These are phyloP conservation scores for Calonectria pseudoreteaudii DNA, from an alignment of 2,329 filamentous ascomycete species.

Conservation along the genomic window DNA sequence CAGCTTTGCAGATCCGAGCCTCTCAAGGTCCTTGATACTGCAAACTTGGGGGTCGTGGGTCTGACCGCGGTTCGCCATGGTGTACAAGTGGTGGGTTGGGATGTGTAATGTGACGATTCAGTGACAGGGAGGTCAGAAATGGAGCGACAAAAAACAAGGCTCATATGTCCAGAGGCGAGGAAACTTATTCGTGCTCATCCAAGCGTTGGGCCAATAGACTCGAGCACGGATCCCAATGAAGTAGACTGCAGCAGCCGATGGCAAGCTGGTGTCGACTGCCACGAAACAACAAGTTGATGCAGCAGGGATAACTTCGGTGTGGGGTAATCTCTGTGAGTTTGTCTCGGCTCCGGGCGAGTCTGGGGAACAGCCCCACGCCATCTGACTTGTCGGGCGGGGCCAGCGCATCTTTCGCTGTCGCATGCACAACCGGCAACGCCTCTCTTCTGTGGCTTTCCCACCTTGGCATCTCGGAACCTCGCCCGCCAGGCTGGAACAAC, in stretches of 20 bases:
- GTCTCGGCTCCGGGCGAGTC: constrained; percentile 11
- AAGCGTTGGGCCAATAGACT: neutral
- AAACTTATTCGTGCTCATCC: neutral
- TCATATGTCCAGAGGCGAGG: neutral
- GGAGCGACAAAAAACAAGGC: no score
- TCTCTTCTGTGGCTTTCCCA: neutral
- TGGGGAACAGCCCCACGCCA: neutral
- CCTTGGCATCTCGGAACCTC: neutral
- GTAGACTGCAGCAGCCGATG: neutral
- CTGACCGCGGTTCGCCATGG: constrained; percentile 24
- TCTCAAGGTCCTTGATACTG: constrained; percentile 22
- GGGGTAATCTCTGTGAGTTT: neutral
- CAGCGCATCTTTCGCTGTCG: neutral
- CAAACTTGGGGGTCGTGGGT: constrained; percentile 15
- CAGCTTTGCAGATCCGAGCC: constrained; percentile 16
- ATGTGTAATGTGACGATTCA: neutral
- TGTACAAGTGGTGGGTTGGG: neutral
- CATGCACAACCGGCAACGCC: neutral
- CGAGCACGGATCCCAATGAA: neutral
- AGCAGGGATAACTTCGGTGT: neutral
- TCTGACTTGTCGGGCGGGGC: neutral
- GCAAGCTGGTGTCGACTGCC: neutral
- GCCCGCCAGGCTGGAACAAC: neutral
- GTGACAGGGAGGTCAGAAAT: neutral
- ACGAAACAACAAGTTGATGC: neutral